Base-by-base conservation (phyloP, 2,329 filamentous ascomycete genomes). In the Taxawa tesnikishii region DNA sequence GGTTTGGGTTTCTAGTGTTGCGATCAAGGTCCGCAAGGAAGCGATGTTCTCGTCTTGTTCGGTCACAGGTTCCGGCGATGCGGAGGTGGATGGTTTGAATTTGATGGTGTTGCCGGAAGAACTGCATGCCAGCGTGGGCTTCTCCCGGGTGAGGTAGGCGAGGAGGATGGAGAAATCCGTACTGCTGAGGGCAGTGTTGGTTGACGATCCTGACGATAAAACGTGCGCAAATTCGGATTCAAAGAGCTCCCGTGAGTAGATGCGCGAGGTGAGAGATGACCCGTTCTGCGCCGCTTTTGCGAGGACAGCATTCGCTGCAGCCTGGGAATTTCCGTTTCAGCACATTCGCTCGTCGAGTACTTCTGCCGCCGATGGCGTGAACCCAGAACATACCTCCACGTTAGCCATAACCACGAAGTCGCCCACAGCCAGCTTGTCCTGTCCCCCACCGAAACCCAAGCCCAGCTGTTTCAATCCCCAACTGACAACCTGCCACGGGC, bases 41-140 rank as follows among this genome's bases (percentile, higher is more conserved):
- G 85, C 85, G 40, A 94, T 83, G 1, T 83, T 80, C 4, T 66
- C 63, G 57, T 98, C 90, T 46, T 92, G 79, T 36, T 76, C 63
- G 1, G 81, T 82, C 41, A 96, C 78, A 1, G 64, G 56, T 9
- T 51, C 43, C 2, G 56, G 48, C 1, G 50, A 43, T 1, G 49
- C 37, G 27, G 60, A 55, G 31, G 72, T 65, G 3, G 64, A 61
- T 0, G 68, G 51, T 45, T 73, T 79, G 53, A 96, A 77, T 51
- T 82, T 87, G 44, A 98, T 68, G 0, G 76, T 83, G 42, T 74
- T 39, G 13, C 33, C 16, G 4, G 41, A 28, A 17, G 43, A 43
- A 31, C 45, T 50, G n/a, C n/a, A n/a, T n/a, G n/a, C n/a, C n/a
- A 51, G 38, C n/a, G 52, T 36, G 6, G 48, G 45, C 16, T 38